Evolutionary conservation across 768 basidiomycete genomes (phyloP), one percentile per base, ranked within the genome.

Genomic region (Lactifluus piperatus): DNA sequence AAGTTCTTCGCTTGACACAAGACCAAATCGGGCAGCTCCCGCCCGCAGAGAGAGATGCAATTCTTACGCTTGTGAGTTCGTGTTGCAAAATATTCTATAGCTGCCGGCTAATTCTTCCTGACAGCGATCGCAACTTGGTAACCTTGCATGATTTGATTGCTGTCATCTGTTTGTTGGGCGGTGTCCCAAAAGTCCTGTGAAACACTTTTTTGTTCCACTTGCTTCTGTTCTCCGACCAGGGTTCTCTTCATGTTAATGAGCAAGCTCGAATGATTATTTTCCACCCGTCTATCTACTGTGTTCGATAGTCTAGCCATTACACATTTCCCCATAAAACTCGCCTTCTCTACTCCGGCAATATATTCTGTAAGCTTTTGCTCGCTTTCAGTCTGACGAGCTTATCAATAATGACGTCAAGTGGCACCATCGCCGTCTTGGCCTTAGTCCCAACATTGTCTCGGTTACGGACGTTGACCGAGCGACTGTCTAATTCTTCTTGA

Each of bases 401-500:
- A 67, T 79, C 69, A 9, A 85, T 73, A 16, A 94, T 77, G 27
- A 81, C 83, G 44, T 88, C 87, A 29, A 97, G 72, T 11, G 86
- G 77, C 47, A 85, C 75, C 70, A 85, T 86, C 72, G 90, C 84
- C 9, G 83, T 82, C 71, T 86, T 83, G 3, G 85, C 79, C 72
- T 97, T 95, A 55, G 80, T 86, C 22, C 90, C 92, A 34, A 87
- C 81, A 66, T 97, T 93, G 71, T 98, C 95, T 36, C 97, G 84
- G 72, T 97, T 98, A 59, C 95, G 84, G 18, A 98, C 84, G 68
- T 99, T 98, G 64, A 98, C 97, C 5, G 95, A 91, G 43, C 80
- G 81, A 45, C 79, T 76, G 59, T 92, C 86, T 56, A 91, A 74
- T 73, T 99, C 97, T 64, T 93, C 89, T 68, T 94, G 86, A 29